A percentile compares a stretch with the other conserved stretches of the same genome.
phyloP scores from a whole-genome alignment of 2,329 filamentous ascomycete genomes.

The Neobulgaria alba region DNA sequence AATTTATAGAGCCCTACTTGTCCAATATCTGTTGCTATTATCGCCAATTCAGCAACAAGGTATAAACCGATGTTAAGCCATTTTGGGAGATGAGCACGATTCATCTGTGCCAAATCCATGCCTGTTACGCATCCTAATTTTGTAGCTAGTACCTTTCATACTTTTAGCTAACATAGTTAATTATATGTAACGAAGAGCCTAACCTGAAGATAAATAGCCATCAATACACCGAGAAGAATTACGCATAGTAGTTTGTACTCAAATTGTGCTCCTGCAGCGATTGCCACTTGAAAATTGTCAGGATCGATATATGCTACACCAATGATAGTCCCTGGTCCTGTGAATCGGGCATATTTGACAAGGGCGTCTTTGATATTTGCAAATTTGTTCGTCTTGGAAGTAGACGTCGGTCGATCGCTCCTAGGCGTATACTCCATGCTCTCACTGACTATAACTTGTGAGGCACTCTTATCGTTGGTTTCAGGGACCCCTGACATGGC shows the following conservation, averaged over 20 bases:
- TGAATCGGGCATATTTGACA: conserved; percentile 1
- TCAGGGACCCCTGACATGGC: no score
- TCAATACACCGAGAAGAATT: not conserved
- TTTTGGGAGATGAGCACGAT: conserved; percentile 1
- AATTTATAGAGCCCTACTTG: no score
- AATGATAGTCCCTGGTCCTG: conserved; percentile 1
- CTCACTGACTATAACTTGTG: no score
- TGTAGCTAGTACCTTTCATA: no score
- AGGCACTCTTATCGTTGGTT: no score
- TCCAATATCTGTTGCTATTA: conserved; percentile 4
- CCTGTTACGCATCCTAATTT: no score
- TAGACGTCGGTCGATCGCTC: no score
- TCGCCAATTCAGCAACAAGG: conserved; percentile 1
- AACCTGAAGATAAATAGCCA: conserved; percentile 3
- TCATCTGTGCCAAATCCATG: conserved; percentile 7
- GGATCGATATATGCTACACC: conserved; percentile 4
- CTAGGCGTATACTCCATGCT: no score
- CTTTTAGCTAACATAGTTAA: no score
- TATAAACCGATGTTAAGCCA: conserved; percentile 3
- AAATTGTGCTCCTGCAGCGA: not conserved
- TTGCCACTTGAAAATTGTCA: conserved; percentile 1
- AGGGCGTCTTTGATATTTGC: no score
- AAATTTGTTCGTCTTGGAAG: no score
- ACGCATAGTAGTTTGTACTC: conserved; percentile 3
- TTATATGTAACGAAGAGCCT: not conserved